These are phyloP conservation scores for Mollisiaceae sp. DNA, from an alignment of 2,329 filamentous ascomycete genomes.

Conservation along the genomic window DNA sequence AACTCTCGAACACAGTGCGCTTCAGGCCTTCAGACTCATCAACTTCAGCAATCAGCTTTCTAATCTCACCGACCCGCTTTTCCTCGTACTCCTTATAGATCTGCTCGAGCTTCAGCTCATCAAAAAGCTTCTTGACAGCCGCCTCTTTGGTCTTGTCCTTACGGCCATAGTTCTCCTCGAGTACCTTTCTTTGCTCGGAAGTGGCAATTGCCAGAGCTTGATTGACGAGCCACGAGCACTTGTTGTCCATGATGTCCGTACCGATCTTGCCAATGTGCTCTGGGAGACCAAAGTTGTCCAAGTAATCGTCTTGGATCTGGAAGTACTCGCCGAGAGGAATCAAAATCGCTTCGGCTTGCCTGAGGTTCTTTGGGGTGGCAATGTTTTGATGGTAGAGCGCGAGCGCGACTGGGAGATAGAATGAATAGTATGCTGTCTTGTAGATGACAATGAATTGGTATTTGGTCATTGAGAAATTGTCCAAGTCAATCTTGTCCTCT, in stretches of 20 bases:
- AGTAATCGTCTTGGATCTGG: constrained; percentile 98
- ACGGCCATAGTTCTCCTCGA: constrained; percentile 92
- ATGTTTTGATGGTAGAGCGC: constrained; percentile 85
- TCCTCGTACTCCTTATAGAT: constrained; percentile 91
- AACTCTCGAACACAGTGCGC: constrained; percentile 86
- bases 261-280: constrained; percentile 97
- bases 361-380: constrained; percentile 86
- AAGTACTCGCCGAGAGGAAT: constrained; percentile 99
- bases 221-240: constrained; percentile 99
- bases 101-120: constrained; percentile 83
- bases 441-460: constrained; percentile 99
- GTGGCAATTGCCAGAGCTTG: constrained; percentile 82
- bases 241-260: constrained; percentile 99
- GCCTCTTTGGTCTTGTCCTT: constrained; percentile 87
- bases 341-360: constrained; percentile 87
- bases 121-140: constrained; percentile 85
- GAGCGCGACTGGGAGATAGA: constrained; percentile 95
- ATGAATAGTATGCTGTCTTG: constrained; percentile 99
- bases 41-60: constrained; percentile 73
- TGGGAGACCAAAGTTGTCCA: constrained; percentile 95
- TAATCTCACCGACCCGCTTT: constrained; percentile 79
- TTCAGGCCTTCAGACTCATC: constrained; percentile 90
- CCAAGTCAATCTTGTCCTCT: constrained; percentile 88
- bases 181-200: constrained; percentile 82
- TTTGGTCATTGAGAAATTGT: constrained; percentile 95